Evolutionary conservation across 1,284 basidiomycete species (phyloP).

Genomic region (Vanrija humicola): DNA sequence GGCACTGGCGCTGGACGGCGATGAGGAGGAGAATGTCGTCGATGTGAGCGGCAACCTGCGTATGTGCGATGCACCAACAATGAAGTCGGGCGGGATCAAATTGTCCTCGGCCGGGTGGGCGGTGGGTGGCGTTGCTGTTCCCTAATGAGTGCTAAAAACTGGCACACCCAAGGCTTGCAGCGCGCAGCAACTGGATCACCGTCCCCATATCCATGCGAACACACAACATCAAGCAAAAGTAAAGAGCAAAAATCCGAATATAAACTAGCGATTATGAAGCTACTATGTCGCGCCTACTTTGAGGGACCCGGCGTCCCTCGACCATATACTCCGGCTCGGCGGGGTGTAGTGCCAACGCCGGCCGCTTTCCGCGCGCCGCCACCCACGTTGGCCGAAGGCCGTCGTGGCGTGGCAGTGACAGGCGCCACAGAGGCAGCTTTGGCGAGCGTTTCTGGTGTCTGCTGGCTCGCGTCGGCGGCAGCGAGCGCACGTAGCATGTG

Average conservation of each 20-base stretch:
- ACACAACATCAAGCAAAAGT: neutral
- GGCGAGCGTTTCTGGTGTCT: conserved; percentile 29
- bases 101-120: too few species aligned
- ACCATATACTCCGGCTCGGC: conserved; percentile 10
- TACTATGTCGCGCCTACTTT: neutral
- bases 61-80: too few species aligned
- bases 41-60: too few species aligned
- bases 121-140: too few species aligned
- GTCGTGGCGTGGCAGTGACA: conserved; percentile 1
- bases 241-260: conserved; percentile 8
- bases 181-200: too few species aligned
- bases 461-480: conserved; percentile 29
- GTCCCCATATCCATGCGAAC: neutral
- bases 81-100: too few species aligned
- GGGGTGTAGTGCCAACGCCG: conserved; percentile 1
- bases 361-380: neutral
- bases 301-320: neutral
- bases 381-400: neutral
- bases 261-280: neutral
- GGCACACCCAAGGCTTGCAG: neutral
- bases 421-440: conserved; percentile 29
- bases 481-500: conserved; percentile 42
- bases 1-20: too few species aligned
- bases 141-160: too few species aligned
- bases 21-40: too few species aligned